Base-by-base conservation (phyloP, 2,329 filamentous ascomycete species). In the Neopestalotiopsis clavispora region DNA sequence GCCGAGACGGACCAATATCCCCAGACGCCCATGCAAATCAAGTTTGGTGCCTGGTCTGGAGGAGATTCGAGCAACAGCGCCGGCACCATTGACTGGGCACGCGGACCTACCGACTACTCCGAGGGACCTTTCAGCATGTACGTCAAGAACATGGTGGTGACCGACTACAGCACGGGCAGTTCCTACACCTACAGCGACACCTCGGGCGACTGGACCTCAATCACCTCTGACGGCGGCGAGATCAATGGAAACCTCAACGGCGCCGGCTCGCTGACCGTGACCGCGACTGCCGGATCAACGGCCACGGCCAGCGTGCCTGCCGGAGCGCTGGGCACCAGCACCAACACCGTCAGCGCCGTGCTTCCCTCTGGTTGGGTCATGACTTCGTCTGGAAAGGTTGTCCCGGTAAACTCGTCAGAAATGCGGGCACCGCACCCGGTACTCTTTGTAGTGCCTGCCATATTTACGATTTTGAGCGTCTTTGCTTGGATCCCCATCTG, bases 21-120 rank as follows among this genome's bases (percentile, higher is more conserved):
- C 7, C 96, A 99, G 83, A 94, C 94, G 0, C 96, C 96, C 4
- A 97, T 97, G 94, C 92, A 94, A 81, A 84, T 98, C 82, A 97
- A 95, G 81, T 90, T 98, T 75, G 96, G 96, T 70, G 85, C 92
- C 68, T 99, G 96, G 96, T 91, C 94, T 66, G 96, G 94, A 76
- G 96, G 96, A 74, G 96, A 98, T 80, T 82, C 94, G 0, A 86
- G 85, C 74, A 98, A 98, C 80, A 77, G 90, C 1, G 79, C 86
- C 14, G 96, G 96, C 69, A 98, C 95, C 17, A 94, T 98, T 75
- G 85, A 90, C 72, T 99, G 96, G 96, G 93, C 96, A 68, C 89
- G 92, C 67, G 96, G 96, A 14, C 87, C 89, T 63, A 97, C 94
- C 63, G 90, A 98, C 82, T 99, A 96, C 83, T 86, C 87, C 68